Base-by-base conservation (phyloP, 371 early-diverging fungal species). In the Mortierella sp. region DNA sequence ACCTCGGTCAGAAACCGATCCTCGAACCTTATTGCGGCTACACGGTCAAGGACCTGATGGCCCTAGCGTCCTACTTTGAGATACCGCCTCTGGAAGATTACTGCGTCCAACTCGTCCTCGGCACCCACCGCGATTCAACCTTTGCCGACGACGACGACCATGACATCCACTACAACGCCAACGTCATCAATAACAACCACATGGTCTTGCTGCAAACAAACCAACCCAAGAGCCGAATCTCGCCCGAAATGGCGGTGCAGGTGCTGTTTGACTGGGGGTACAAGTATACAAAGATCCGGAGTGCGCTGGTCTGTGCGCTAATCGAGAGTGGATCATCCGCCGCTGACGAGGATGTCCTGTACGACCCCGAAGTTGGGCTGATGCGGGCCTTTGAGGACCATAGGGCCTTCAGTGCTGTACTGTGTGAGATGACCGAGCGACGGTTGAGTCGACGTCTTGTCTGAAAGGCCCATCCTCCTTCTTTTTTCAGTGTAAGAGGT, bases 1-100 rank as follows among this genome's bases (percentile, higher is more conserved):
- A 81, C 40, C 31, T 71, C 19, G 77, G 82, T 9, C 67, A 68
- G 55, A 45, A 24, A 4, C 82, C 82, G 0, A 66, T 55, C 0
- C 31, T 73, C 0, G 74, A 77, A 10, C 74, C 82, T 0, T 31
- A 47, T 22, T 77, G 77, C 11, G 77, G 77, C 8, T 81, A 74
- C 39, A 74, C 77, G 2, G 77, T 81, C 48, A 81, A 74, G 63
- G 77, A 81, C 58, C 64, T 81, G 34, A 81, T 77, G 77, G 70
- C 67, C 0, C 52, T 81, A 24, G 70, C 82, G 1, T 34, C 74
- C 0, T 81, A 70, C 37, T 58, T 81, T 7, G 71, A 71, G 50
- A 64, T 77, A 11, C 65, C 73, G 24, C 16, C 53, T 39, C 48
- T 81, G 41, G 68, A 81, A 26, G 71, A 81, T 14, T 58, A 73